Base-by-base conservation (phyloP, 306 rosid species). In the Ormosia semicastrata region DNA sequence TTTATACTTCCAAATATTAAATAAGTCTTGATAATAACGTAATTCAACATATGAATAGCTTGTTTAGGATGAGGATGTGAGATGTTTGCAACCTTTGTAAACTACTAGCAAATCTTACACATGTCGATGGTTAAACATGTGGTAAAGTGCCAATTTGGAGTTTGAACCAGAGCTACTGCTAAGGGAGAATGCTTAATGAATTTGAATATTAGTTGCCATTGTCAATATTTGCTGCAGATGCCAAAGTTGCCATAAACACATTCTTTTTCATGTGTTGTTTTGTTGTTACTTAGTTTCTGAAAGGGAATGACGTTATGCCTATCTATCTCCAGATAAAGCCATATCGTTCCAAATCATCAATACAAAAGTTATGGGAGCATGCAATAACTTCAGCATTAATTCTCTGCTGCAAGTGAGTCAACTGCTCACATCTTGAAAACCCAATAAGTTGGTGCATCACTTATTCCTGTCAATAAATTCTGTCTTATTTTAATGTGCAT, bases 351-450 rank as follows among this genome's bases (percentile, higher is more conserved):
- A 37, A 58, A 12, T 40, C 24, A 79, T 15, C 32, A 30, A 15
- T 39, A 84, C 64, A 8, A 47, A 3, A 49, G 37, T 60, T 47
- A 58, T 36, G 67, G 46, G 72, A 34, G 33, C 74, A n/a, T 53
- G 44, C 63, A 36, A 70, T 66, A 58, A 77, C 53, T 52, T 4
- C 0, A 7, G 30, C 74, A 73, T 84, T 87, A 71, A 76, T 58
- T 66, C 62, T 43, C 8, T 8, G 63, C 36, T 69, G 85, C 2
- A 33, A 9, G 14, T 63, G 71, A 70, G 65, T 40, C 44, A 58
- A 63, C 66, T 46, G 8, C 64, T 49, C 4, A 12, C 30, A 79
- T 70, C 1, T 14, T 71, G 39, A 69, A 43, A 72, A 49, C 39
- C 39, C 14, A 30, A 8, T 36, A 52, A 68, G 53, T 62, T 49